Evolutionary conservation across 1,139 yeast genomes (phyloP).

Genomic region (Trichomonascaceae sp.): DNA sequence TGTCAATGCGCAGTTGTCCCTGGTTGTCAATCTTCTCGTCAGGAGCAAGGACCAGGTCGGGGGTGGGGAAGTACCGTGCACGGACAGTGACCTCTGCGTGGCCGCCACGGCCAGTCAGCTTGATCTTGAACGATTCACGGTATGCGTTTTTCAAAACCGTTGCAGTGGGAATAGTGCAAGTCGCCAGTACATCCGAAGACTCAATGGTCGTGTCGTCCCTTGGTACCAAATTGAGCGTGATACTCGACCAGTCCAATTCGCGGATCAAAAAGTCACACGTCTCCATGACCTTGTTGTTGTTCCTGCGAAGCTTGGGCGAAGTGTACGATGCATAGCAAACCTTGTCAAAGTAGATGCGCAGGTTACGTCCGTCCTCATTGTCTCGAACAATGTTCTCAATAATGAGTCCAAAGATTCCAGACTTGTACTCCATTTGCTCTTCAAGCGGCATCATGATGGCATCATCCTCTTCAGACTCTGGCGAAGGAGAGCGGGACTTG

Average conservation of each 20-base stretch:
- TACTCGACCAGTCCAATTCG: constrained; percentile 63
- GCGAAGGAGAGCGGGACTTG: neutral
- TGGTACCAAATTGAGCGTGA: constrained; percentile 45
- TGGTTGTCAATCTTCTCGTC: constrained; percentile 64
- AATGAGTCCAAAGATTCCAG: constrained; percentile 68
- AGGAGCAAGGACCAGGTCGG: constrained; percentile 45
- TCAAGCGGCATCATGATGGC: constrained; percentile 36
- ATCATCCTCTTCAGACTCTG: constrained; percentile 12
- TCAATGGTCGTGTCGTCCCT: constrained; percentile 33
- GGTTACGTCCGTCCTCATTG: constrained; percentile 39
- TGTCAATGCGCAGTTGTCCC: constrained; percentile 57
- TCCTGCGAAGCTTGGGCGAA: constrained; percentile 34
- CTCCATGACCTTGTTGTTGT: constrained; percentile 35
- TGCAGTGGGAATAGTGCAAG: constrained; percentile 51
- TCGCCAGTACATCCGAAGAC: constrained; percentile 48
- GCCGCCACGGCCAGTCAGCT: constrained; percentile 32
- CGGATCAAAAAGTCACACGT: constrained; percentile 64
- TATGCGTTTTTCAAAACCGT: constrained; percentile 58
- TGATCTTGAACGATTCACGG: constrained; percentile 42
- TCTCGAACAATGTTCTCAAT: constrained; percentile 31
- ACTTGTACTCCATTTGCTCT: constrained; percentile 41
- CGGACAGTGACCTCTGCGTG: constrained; percentile 43
- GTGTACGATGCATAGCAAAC: constrained; percentile 49
- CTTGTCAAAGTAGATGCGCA: constrained; percentile 68
- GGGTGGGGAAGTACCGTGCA: constrained; percentile 71